Conservation (phyloP, 2,329 filamentous ascomycete genomes). For the Amphichorda felina region DNA sequence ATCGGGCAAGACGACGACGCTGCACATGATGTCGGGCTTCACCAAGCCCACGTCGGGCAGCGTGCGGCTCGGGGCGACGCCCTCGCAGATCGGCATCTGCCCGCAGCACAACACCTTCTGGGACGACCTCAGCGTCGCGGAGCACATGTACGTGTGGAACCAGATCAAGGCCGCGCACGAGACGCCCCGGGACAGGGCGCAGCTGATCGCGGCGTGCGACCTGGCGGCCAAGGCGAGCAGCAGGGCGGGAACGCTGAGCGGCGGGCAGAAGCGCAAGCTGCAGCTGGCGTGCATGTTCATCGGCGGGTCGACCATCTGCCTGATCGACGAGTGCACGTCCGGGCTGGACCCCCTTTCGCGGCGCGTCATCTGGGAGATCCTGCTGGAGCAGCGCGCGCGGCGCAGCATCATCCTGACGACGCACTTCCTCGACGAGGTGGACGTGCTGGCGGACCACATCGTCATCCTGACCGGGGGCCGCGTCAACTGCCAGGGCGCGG, state of each 20-base stretch:
- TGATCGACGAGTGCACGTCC: conserved; percentile 59
- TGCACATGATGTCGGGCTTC: conserved; percentile 56
- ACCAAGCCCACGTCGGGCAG: conserved; percentile 46
- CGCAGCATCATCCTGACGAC: conserved; percentile 57
- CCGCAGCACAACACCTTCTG: conserved; percentile 60
- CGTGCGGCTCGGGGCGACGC: conserved; percentile 38
- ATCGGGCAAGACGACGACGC: conserved; percentile 58
- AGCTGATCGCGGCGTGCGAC: conserved; percentile 46
- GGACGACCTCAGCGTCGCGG: conserved; percentile 51
- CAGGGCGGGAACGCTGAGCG: conserved; percentile 45
- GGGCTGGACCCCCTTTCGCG: conserved; percentile 56
- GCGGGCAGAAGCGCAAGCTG: conserved; percentile 59
- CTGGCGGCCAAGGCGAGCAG: conserved; percentile 44
- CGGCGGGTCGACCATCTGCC: conserved; percentile 53
- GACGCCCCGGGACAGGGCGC: conserved; percentile 33
- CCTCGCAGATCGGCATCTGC: conserved; percentile 38
- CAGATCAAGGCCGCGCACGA: conserved; percentile 36
- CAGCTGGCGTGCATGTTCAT: conserved; percentile 63
- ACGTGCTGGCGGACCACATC: conserved; percentile 56
- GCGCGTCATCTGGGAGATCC: conserved; percentile 58
- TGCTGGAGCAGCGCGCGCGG: conserved; percentile 48
- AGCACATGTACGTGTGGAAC: conserved; percentile 54
- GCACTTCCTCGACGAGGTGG: conserved; percentile 60
- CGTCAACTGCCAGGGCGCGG: conserved; percentile 49
- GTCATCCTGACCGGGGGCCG: conserved; percentile 52